A percentile compares a stretch with the other conserved stretches of the same genome.
phyloP scores from a whole-genome alignment of 148 eudicot species.

The Drosera capensis region DNA sequence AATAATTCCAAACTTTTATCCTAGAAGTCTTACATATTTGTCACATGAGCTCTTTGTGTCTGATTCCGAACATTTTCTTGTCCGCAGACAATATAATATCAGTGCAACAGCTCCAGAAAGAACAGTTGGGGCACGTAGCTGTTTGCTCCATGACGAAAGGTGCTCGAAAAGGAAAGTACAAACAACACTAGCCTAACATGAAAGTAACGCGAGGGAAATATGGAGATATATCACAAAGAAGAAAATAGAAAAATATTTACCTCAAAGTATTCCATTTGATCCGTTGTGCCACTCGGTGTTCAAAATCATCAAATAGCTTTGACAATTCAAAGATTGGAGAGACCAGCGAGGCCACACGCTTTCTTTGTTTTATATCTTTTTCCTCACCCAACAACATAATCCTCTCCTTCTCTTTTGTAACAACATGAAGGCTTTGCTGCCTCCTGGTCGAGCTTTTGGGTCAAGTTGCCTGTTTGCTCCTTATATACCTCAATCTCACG shows the following conservation, averaged over 20 bases:
- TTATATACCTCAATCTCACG: conserved; percentile 22
- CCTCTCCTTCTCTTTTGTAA: conserved; percentile 16
- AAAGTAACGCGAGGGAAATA: no score
- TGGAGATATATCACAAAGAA: no score
- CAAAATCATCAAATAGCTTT: conserved; percentile 32
- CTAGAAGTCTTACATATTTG: no score
- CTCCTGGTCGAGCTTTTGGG: conserved; percentile 19
- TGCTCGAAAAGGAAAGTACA: no score
- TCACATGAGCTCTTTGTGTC: no score
- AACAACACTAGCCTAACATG: no score
- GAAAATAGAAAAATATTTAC: conserved; percentile 17
- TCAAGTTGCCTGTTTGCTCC: conserved; percentile 18
- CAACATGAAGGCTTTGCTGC: conserved; percentile 9
- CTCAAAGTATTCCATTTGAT: conserved; percentile 29
- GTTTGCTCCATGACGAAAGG: no score
- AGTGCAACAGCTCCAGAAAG: no score
- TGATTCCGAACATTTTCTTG: no score
- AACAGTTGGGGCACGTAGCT: no score
- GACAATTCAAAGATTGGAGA: conserved; percentile 20
- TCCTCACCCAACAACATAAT: conserved; percentile 13
- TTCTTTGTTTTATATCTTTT: conserved; percentile 26
- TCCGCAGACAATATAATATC: no score
- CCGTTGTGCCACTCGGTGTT: conserved; percentile 21
- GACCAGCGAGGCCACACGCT: conserved; percentile 29
- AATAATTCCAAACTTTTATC: no score